Evolutionary conservation across 179 eudicot species (phyloP).

Genomic region (Dionaea muscipula): DNA sequence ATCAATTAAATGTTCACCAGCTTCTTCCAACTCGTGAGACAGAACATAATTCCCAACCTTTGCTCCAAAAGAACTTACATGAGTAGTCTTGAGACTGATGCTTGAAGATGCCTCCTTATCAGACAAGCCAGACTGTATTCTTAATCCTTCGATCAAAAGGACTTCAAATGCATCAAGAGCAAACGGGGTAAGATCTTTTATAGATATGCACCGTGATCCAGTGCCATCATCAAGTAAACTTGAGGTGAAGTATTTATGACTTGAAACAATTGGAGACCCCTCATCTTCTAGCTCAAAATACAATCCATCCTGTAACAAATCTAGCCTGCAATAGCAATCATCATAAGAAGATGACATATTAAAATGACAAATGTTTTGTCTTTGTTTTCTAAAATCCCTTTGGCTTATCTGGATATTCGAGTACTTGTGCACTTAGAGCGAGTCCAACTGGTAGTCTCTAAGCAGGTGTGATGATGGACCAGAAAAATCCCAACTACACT

Average conservation of each 20-base stretch:
- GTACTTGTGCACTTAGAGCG: too few relatives aligned
- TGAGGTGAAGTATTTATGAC: slow-evolving; percentile 6
- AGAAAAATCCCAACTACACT: too few relatives aligned
- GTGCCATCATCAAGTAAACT: slow-evolving; percentile 10
- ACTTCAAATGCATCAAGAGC: slow-evolving; percentile 42
- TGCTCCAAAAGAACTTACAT: slow-evolving; percentile 7
- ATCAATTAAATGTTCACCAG: slow-evolving; percentile 26
- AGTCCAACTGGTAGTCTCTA: too few relatives aligned
- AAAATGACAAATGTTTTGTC: neutral
- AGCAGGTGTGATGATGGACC: too few relatives aligned
- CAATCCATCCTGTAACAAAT: slow-evolving; percentile 16
- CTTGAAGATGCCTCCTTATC: slow-evolving; percentile 42
- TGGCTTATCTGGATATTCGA: too few relatives aligned
- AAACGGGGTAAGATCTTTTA: slow-evolving; percentile 31
- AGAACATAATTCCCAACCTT: slow-evolving; percentile 6
- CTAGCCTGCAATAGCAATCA: slow-evolving; percentile 22
- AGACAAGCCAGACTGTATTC: slow-evolving; percentile 46
- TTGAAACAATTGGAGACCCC: slow-evolving; percentile 7
- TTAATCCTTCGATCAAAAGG: slow-evolving; percentile 54
- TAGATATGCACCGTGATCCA: slow-evolving; percentile 24
- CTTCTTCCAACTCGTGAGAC: neutral
- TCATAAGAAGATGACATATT: neutral
- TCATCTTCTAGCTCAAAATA: slow-evolving; percentile 18
- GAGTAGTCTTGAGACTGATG: slow-evolving; percentile 26
- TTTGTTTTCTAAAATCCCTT: too few relatives aligned